phyloP scores from a whole-genome alignment of 345 rosid genomes.

The Eucalyptus cloeziana region DNA sequence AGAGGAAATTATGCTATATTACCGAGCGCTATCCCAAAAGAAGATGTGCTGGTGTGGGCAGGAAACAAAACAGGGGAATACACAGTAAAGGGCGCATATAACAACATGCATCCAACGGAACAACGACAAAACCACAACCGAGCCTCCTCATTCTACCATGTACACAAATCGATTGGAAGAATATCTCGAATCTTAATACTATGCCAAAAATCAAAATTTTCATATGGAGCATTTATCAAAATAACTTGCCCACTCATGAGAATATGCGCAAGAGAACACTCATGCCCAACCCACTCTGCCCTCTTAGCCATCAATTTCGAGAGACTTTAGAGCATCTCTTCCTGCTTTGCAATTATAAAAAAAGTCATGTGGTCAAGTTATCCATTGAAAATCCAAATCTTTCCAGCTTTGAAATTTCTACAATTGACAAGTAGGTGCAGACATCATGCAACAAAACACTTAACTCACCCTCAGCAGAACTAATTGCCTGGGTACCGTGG shows the following conservation, averaged over 20 bases:
- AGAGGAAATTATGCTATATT: rapidly evolving
- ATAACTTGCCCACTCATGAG: rapidly evolving
- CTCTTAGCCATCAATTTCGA: rapidly evolving
- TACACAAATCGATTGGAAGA: background rate
- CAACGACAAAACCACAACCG: background rate
- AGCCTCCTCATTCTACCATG: background rate
- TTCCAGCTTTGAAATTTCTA: rapidly evolving
- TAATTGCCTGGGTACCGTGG: rapidly evolving
- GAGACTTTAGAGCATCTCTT: background rate
- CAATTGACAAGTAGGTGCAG: background rate
- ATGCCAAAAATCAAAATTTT: background rate
- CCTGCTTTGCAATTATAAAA: background rate
- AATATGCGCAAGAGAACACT: rapidly evolving
- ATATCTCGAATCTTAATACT: rapidly evolving
- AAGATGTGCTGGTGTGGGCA: background rate
- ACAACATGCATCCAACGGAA: rapidly evolving
- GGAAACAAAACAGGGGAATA: background rate
- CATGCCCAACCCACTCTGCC: background rate
- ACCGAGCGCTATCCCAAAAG: background rate
- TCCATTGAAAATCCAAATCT: background rate
- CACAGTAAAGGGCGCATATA: background rate
- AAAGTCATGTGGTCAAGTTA: background rate
- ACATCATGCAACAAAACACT: background rate
- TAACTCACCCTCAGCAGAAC: background rate
- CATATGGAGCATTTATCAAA: background rate